phyloP scores from a whole-genome alignment of 2,329 filamentous ascomycete species.

The Chaetomium sp. region DNA sequence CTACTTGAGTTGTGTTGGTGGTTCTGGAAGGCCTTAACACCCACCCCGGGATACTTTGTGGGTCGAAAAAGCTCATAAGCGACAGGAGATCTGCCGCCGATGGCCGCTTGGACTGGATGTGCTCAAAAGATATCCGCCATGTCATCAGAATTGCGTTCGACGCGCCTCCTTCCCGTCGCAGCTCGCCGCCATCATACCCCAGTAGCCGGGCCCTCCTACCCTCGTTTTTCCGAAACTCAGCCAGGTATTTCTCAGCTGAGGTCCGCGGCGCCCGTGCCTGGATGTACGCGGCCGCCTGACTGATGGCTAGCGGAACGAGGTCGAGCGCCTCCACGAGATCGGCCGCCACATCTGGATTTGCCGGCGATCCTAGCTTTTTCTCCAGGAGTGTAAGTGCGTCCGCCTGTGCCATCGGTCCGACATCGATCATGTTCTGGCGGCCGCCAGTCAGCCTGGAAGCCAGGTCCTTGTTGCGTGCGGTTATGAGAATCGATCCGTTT shows the following conservation, averaged over 20 bases:
- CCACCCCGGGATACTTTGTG: slow-evolving; percentile 34
- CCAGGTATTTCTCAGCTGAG: slow-evolving; percentile 33
- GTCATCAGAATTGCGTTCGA: slow-evolving; percentile 27
- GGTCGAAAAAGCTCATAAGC: slow-evolving; percentile 42
- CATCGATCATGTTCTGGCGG: slow-evolving; percentile 19
- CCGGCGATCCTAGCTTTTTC: slow-evolving; percentile 20
- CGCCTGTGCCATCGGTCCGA: slow-evolving; percentile 25
- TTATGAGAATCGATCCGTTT: slow-evolving; percentile 29
- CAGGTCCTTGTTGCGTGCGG: slow-evolving; percentile 21
- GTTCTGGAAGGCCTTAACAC: slow-evolving; percentile 21
- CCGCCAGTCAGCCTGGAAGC: slow-evolving; percentile 20
- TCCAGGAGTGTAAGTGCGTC: slow-evolving; percentile 29
- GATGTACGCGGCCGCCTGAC: slow-evolving; percentile 32
- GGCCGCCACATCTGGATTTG: slow-evolving; percentile 12
- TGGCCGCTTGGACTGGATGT: slow-evolving; percentile 29
- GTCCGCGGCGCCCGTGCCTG: slow-evolving; percentile 22
- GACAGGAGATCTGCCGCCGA: slow-evolving; percentile 37
- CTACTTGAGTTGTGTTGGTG: not conserved
- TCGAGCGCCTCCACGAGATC: slow-evolving; percentile 28
- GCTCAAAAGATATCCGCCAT: slow-evolving; percentile 27
- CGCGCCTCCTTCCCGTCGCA: slow-evolving; percentile 17
- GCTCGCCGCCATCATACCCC: slow-evolving; percentile 17
- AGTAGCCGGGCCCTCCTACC: slow-evolving; percentile 13
- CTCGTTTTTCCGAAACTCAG: slow-evolving; percentile 25
- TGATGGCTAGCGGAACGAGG: slow-evolving; percentile 30